Evolutionary conservation across 306 rosid species (phyloP).

Genomic region (Parietaria judaica): DNA sequence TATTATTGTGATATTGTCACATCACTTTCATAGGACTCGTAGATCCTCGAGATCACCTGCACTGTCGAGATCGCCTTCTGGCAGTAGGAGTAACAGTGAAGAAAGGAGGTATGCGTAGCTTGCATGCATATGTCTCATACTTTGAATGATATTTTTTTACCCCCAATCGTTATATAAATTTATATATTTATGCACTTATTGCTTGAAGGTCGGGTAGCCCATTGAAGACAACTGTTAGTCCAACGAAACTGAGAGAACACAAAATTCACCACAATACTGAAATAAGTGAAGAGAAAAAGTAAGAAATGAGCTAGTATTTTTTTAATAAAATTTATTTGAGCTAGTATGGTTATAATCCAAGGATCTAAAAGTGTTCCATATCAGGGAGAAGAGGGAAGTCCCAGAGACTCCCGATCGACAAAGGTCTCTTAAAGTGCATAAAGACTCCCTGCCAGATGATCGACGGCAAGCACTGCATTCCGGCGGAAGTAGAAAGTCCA

Average conservation of each 20-base stretch:
- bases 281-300: slow-evolving; percentile 36
- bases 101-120: slow-evolving; percentile 44
- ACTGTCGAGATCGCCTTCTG: slow-evolving; percentile 37
- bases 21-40: slow-evolving; percentile 21
- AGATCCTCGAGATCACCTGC: slow-evolving; percentile 40
- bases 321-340: not conserved
- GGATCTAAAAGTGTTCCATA: slow-evolving; percentile 17
- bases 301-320: slow-evolving; percentile 22
- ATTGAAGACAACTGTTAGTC: slow-evolving; percentile 26
- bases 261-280: slow-evolving; percentile 34
- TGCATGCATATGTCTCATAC: not conserved
- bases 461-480: slow-evolving; percentile 33
- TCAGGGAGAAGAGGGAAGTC: slow-evolving; percentile 43
- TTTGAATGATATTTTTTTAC: not conserved
- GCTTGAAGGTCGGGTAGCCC: slow-evolving; percentile 31
- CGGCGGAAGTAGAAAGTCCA: slow-evolving; percentile 34
- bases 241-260: slow-evolving; percentile 39
- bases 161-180: slow-evolving; percentile 7
- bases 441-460: slow-evolving; percentile 35
- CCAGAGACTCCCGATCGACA: slow-evolving; percentile 30
- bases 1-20: too few species aligned
- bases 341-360: slow-evolving; percentile 16
- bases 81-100: slow-evolving; percentile 33
- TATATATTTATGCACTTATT: slow-evolving; percentile 2
- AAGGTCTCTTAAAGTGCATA: slow-evolving; percentile 31